Evolutionary conservation across 2,329 filamentous ascomycete genomes (phyloP).

Genomic region (Cryphonectria nitschkei): DNA sequence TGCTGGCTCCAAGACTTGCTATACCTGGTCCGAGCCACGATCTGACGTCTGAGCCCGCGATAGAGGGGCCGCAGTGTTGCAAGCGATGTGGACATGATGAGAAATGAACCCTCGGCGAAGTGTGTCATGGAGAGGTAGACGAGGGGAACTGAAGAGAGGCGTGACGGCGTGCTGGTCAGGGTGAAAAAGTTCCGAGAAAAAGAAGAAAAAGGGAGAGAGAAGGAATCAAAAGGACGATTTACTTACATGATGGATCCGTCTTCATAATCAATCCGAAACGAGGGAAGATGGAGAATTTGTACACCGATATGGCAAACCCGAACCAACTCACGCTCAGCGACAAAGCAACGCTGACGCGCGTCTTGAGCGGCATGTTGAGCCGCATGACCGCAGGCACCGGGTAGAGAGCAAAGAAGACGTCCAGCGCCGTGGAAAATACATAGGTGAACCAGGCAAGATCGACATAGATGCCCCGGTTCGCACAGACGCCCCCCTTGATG

Average conservation of each 20-base stretch:
- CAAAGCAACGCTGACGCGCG: slow-evolving; percentile 33
- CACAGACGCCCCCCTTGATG: slow-evolving; percentile 34
- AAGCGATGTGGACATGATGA: slow-evolving; percentile 26
- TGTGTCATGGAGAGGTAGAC: slow-evolving; percentile 37
- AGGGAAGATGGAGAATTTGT: slow-evolving; percentile 36
- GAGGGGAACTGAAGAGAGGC: slow-evolving; percentile 31
- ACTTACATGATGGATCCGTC: slow-evolving; percentile 38
- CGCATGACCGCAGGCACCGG: slow-evolving; percentile 40
- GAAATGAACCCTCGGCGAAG: slow-evolving; percentile 30
- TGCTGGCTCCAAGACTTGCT: background rate
- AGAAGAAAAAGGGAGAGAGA: slow-evolving; percentile 32
- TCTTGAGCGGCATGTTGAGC: slow-evolving; percentile 37
- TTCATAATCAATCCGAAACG: slow-evolving; percentile 32
- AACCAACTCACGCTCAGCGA: slow-evolving; percentile 35
- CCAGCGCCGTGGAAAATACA: slow-evolving; percentile 38
- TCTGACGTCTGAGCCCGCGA: slow-evolving; percentile 20
- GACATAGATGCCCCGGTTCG: slow-evolving; percentile 32
- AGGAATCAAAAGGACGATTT: slow-evolving; percentile 16
- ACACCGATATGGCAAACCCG: slow-evolving; percentile 36
- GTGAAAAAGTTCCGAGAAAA: slow-evolving; percentile 26
- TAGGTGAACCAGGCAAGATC: slow-evolving; percentile 37
- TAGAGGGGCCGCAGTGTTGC: slow-evolving; percentile 27
- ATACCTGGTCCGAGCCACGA: background rate
- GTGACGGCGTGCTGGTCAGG: background rate
- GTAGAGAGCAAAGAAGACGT: slow-evolving; percentile 39